Base-by-base conservation (phyloP, 1,284 basidiomycete genomes). In the Puccinia hordei region DNA sequence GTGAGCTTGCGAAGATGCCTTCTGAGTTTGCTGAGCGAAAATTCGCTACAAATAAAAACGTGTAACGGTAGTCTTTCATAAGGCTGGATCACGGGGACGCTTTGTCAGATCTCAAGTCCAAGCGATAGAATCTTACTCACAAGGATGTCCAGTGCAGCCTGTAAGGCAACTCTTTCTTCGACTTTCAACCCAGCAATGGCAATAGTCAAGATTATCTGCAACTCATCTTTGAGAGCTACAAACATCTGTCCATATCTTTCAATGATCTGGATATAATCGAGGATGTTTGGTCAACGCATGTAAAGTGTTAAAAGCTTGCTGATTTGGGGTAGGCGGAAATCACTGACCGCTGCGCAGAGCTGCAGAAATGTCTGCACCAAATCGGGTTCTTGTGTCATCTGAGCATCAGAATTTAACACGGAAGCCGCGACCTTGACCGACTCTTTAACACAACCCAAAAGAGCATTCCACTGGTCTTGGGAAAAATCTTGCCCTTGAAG, bases 381-480 rank as follows among this genome's bases (percentile, higher is more conserved):
- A 57, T 85, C 84, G 0, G 84, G 84, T 35, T 84, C 83, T 69
- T 83, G 82, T 33, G 73, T 77, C 83, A 85, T 83, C 0, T 81
- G 83, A 83, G 81, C 41, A 61, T 75, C 73, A 49, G 73, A 59
- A 49, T 63, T 44, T 12, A 75, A 59, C 35, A 49, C 73, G 13
- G 55, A 49, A 49, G 73, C 44, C 12, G 73, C 46, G 22, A 75
- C 59, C 44, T 63, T 59, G 0, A 61, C 73, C 38, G 73, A 75
- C 57, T 75, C 73, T 75, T 75, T 75, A n/a, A 75, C 73, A 27
- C 73, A 75, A 33, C 59, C 73, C 57, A 63, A 41, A 22, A 75
- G 55, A 27, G 59, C 24, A 61, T 44, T 61, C 55, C 44, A 63
- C 17, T 75, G 55, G n/a, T 75, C 73, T 44, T 41, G 73, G 44